Base-by-base conservation (phyloP, 108 stramenopile genomes). In the Asterionellopsis glacialis region DNA sequence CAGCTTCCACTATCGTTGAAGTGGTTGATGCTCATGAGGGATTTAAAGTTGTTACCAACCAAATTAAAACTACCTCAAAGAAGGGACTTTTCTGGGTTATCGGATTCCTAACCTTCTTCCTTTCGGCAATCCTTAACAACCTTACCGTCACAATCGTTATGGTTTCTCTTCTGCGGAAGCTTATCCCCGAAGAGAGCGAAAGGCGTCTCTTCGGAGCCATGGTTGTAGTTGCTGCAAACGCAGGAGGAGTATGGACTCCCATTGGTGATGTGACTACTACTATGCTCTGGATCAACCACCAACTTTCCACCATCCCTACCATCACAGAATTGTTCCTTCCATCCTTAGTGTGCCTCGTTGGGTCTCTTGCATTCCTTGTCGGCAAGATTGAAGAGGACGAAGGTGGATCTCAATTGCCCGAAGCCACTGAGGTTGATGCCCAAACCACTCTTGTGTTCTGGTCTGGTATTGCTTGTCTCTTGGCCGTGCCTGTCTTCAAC, bases 251-350 rank as follows among this genome's bases (percentile, higher is more conserved):
- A 16, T 96, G 95, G 95, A 96, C 95, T 9, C 95, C 95, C 5
- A 96, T 96, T 59, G 95, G 95, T 50, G 95, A 96, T 69, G 92
- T 96, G 41, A 96, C 95, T 13, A 96, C 95, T 9, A 96, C 95
- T 11, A 96, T 96, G 95, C 85, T 96, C 25, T 96, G 95, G 95
- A 96, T 96, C 45, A 94, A 89, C 63, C 74, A 90, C 55, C 80
- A 96, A 38, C 80, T 96, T 1, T 85, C 89, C 6, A 94, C 93
- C 1, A 51, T 96, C 24, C 95, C 95, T 22, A 96, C 95, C 24
- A 72, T 96, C 12, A 87, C 86, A 1, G 75, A 92, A 64, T 75
- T 96, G 2, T 91, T 94, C 63, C 59, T 96, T 9, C 95, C 95
- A 14, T 91, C 89, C 3, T 25, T 93, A 13, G 93, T 84, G 16